Conservation (phyloP, 805 yeast species). For the Metschnikowia amazonensis region DNA sequence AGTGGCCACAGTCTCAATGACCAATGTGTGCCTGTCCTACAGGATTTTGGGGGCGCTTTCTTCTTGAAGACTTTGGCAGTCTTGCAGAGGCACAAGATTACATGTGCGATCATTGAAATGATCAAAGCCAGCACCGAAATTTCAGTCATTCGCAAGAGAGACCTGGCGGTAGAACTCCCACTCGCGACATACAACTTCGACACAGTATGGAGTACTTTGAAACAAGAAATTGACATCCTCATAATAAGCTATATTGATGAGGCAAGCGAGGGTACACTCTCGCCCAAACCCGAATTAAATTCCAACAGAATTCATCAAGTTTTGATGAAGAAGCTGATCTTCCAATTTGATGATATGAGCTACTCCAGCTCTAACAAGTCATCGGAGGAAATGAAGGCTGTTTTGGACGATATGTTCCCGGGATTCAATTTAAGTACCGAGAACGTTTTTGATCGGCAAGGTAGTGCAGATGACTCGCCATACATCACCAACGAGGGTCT, state of each 20-base stretch:
- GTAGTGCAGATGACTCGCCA: conserved; percentile 25
- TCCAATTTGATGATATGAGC: conserved; percentile 32
- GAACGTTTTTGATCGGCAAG: conserved; percentile 6
- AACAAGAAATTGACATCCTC: conserved; percentile 30
- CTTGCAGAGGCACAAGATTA: conserved; percentile 65
- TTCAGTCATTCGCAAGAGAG: conserved; percentile 9
- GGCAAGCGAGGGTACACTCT: conserved; percentile 7
- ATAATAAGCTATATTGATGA: conserved; percentile 34
- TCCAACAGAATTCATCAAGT: conserved; percentile 23
- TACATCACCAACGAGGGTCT: conserved; percentile 60
- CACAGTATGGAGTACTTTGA: conserved; percentile 29
- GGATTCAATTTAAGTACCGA: conserved; percentile 44
- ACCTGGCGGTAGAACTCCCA: conserved; percentile 8
- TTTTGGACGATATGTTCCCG: conserved; percentile 64
- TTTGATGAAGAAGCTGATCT: conserved; percentile 24
- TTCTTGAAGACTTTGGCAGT: conserved; percentile 60
- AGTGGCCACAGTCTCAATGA: conserved; percentile 40
- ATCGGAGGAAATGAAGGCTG: conserved; percentile 29
- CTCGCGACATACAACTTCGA: conserved; percentile 19
- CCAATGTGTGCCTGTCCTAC: conserved; percentile 51
- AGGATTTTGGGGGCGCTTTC: conserved; percentile 68
- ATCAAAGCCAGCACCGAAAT: conserved; percentile 24
- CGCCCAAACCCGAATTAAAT: conserved; percentile 5
- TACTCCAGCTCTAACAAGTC: conserved; percentile 15
- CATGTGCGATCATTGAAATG: conserved; percentile 50